phyloP scores from a whole-genome alignment of 2,329 filamentous ascomycete genomes.

The Microthyrium microscopicum region DNA sequence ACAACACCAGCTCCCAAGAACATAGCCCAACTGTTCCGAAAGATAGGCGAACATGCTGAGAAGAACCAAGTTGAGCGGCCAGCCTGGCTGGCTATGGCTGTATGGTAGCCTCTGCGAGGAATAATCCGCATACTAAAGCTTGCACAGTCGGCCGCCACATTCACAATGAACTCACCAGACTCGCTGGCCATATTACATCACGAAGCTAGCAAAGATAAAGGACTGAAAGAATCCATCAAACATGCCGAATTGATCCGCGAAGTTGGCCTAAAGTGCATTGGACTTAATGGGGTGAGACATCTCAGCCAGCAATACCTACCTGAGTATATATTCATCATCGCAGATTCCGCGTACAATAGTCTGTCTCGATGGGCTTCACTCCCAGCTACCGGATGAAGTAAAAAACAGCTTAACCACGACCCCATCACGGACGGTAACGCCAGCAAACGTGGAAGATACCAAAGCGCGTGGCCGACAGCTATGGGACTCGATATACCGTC shows the following conservation, averaged over 20 bases:
- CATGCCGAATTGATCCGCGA: conserved; percentile 59
- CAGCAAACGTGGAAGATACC: conserved; percentile 36
- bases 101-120: conserved; percentile 17
- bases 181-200: conserved; percentile 49
- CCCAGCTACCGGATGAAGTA: conserved; percentile 42
- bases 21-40: conserved; percentile 47
- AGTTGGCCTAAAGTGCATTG: conserved; percentile 60
- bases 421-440: conserved; percentile 19
- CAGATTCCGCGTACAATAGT: conserved; percentile 71
- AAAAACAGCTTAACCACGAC: conserved; percentile 35
- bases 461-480: conserved; percentile 44
- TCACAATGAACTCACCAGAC: conserved; percentile 74
- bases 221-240: conserved; percentile 18
- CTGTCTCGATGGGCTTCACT: conserved; percentile 55
- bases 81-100: conserved; percentile 52
- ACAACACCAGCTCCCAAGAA: conserved; percentile 46
- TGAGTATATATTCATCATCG: conserved; percentile 5
- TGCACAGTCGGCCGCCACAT: conserved; percentile 55
- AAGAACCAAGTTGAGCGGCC: conserved; percentile 43
- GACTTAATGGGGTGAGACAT: conserved; percentile 48
- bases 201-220: conserved; percentile 17
- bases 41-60: conserved; percentile 45
- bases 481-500: conserved; percentile 64
- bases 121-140: background rate
- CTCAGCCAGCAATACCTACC: background rate